phyloP scores from a whole-genome alignment of 1,284 basidiomycete genomes.

The Sanghuangporus sanghuang region DNA sequence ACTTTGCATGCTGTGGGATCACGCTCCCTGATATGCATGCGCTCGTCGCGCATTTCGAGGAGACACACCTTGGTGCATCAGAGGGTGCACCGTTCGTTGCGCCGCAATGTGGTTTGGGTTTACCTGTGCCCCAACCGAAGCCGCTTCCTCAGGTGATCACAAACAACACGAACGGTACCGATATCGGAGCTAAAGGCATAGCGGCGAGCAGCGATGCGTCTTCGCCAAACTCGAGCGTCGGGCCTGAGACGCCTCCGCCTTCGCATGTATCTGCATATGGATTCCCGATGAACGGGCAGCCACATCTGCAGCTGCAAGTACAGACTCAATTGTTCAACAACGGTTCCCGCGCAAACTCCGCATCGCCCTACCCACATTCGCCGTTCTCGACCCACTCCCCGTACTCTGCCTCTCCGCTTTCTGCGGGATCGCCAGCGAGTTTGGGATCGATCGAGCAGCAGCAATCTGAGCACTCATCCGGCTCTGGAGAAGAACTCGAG shows the following conservation, averaged over 20 bases:
- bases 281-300: neutral
- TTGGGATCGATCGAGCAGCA: neutral
- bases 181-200: neutral
- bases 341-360: neutral
- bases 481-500: neutral
- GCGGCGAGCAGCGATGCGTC: neutral
- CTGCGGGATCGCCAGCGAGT: neutral
- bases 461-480: neutral
- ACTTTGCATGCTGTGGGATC: slow-evolving; percentile 64
- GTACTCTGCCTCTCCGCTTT: slow-evolving; percentile 5
- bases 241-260: slow-evolving; percentile 11
- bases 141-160: neutral
- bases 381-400: slow-evolving; percentile 7
- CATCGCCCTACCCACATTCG: neutral
- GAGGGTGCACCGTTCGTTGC: neutral
- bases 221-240: slow-evolving; percentile 6
- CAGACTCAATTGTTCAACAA: neutral
- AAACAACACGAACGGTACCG: neutral
- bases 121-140: neutral
- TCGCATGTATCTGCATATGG: slow-evolving; percentile 2
- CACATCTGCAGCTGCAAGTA: slow-evolving; percentile 4
- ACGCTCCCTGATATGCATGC: slow-evolving; percentile 59
- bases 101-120: neutral
- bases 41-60: slow-evolving; percentile 64
- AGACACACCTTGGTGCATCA: slow-evolving; percentile 39